Evolutionary conservation across 352 stramenopile genomes (phyloP).

Genomic region (Bremia lactucae): DNA sequence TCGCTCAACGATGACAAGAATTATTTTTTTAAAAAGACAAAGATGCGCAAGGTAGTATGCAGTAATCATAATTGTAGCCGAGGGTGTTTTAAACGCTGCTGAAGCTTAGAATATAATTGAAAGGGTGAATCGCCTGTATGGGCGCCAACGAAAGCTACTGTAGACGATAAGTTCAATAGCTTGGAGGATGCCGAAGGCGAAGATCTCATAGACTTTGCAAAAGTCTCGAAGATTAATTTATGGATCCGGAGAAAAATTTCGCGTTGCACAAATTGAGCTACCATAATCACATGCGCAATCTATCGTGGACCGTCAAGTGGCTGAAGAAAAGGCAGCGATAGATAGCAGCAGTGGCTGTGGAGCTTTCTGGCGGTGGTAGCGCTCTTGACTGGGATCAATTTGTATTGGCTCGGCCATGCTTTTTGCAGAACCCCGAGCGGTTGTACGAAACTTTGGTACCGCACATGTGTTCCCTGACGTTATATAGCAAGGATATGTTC

Average conservation of each 20-base stretch:
- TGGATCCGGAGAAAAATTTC: conserved; percentile 86
- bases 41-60: conserved; percentile 55
- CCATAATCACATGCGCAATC: conserved; percentile 84
- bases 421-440: no score
- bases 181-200: conserved; percentile 80
- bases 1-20: conserved; percentile 59
- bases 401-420: no score
- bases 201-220: conserved; percentile 91
- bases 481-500: no score
- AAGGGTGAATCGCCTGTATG: conserved; percentile 66
- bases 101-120: conserved; percentile 19
- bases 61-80: conserved; percentile 26
- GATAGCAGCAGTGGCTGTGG: conserved; percentile 67
- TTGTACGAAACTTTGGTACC: no score
- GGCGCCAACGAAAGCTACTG: conserved; percentile 83
- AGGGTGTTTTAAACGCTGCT: conserved; percentile 10
- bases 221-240: conserved; percentile 90
- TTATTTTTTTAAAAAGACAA: conserved; percentile 70
- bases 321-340: conserved; percentile 72
- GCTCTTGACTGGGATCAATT: conserved; percentile 42
- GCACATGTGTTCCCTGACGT: no score
- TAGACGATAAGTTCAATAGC: conserved; percentile 62
- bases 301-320: conserved; percentile 68
- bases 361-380: conserved; percentile 25
- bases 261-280: conserved; percentile 81